Conservation (phyloP, 179 eudicot species). For the Carnegiea gigantea region DNA sequence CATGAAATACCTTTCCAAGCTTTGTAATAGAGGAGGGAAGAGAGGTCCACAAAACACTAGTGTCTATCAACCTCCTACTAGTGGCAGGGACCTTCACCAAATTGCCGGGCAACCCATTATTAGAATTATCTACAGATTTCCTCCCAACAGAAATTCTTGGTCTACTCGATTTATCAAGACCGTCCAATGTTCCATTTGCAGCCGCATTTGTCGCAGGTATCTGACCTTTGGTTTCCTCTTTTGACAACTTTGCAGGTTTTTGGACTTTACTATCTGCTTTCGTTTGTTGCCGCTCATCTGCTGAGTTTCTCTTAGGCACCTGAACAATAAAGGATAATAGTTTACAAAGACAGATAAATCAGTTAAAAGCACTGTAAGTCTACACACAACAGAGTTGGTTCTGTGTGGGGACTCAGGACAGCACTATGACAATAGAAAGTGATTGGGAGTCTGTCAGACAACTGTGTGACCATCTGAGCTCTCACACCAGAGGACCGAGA, state of each 20-base stretch:
- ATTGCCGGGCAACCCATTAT: constrained; percentile 31
- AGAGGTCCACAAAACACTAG: constrained; percentile 65
- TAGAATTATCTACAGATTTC: constrained; percentile 42
- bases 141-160: constrained; percentile 50
- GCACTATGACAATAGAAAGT: not conserved
- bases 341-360: not conserved
- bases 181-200: constrained; percentile 46
- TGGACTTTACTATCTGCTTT: constrained; percentile 54
- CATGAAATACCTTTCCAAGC: constrained; percentile 50
- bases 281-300: constrained; percentile 53
- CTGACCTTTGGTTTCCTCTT: constrained; percentile 52
- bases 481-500: not conserved
- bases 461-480: too few relatives aligned
- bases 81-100: constrained; percentile 42
- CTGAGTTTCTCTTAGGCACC: constrained; percentile 60
- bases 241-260: constrained; percentile 39
- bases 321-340: constrained; percentile 26
- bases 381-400: not conserved
- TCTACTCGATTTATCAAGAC: constrained; percentile 40
- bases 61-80: constrained; percentile 42
- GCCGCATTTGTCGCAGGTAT: constrained; percentile 37
- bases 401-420: not conserved
- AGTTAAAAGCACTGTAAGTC: not conserved
- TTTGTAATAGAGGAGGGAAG: constrained; percentile 74
- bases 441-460: not conserved